Percentiles rank a stretch among this genome's conserved stretches.
Conservation (phyloP, 2,329 filamentous ascomycete genomes). For the Chaetomiaceae sp. region DNA sequence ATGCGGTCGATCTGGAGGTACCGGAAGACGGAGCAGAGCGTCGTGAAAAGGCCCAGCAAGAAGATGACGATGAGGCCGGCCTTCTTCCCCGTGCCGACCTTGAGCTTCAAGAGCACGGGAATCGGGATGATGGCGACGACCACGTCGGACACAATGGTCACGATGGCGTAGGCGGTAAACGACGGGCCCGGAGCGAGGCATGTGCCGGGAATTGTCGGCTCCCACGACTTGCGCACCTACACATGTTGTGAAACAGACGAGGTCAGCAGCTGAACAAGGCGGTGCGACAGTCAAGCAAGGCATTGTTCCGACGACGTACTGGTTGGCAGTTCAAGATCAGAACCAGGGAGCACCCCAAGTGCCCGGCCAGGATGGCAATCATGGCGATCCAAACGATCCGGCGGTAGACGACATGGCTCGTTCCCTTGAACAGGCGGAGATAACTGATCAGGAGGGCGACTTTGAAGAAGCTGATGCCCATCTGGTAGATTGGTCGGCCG, state of each 20-base stretch:
- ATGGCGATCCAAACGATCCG: constrained; percentile 43
- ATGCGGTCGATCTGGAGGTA: constrained; percentile 49
- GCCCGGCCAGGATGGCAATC: constrained; percentile 39
- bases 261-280: not conserved
- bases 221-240: constrained; percentile 43
- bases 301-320: constrained; percentile 33
- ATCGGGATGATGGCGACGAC: constrained; percentile 47
- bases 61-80: constrained; percentile 49
- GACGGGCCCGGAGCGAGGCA: constrained; percentile 45
- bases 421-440: constrained; percentile 46
- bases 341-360: constrained; percentile 45
- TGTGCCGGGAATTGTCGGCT: constrained; percentile 35
- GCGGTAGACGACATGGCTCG: constrained; percentile 42
- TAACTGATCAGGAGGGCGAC: constrained; percentile 51
- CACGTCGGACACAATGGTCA: constrained; percentile 49
- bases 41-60: constrained; percentile 50
- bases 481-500: constrained; percentile 50
- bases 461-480: constrained; percentile 55
- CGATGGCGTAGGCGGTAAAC: constrained; percentile 48
- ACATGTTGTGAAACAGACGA: not conserved
- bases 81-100: constrained; percentile 46
- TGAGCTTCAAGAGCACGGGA: constrained; percentile 45
- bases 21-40: constrained; percentile 49
- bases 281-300: not conserved
- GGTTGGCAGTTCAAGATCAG: constrained; percentile 49